Base-by-base conservation (phyloP, 257 asterid genomes). In the Dorcoceras hygrometricum region DNA sequence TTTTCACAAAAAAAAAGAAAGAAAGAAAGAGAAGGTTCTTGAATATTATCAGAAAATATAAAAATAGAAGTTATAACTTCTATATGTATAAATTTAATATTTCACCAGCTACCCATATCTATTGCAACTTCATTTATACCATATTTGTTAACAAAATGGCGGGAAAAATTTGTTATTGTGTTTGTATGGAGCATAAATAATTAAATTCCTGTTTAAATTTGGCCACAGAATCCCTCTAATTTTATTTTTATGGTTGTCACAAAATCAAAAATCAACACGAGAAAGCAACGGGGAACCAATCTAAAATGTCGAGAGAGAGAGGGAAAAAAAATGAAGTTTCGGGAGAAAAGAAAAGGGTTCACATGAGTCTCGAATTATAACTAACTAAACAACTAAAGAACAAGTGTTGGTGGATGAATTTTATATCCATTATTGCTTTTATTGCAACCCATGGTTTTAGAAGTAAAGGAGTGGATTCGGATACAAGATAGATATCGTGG, bases 311-410 rank as follows among this genome's bases (percentile, higher is more conserved):
- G 32, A 19, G 3, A 34, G 1, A 0, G 11, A 56, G 31, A 43
- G 10, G 46, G 43, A 57, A 59, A 56, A 20, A 50, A 79, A 76
- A 75, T 59, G 5, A 16, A 46, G 55, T 73, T 73, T 73, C 66
- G 23, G 8, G 56, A n/a, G 28, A 70, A 72, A 76, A 16, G 67
- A 72, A 39, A 60, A 73, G 79, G 64, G 71, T 23, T 77, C 91
- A 82, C 91, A 71, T 62, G 88, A 78, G 29, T 78, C 88, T 71
- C 79, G 86, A 63, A 73, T 39, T 59, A 46, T 26, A 43, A 73
- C 53, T 46, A 46, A 46, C 5, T 46, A 46, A 16, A 46, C 3
- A 34, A 31, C 36, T 31, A 9, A 34, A 1, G 1, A 34, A 34
- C 2, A 43, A 46, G 50, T 39, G 4, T 4, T 46, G 53, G 53